Evolutionary conservation across 177 flowering plant species (phyloP), one percentile per base, ranked within the genome.

Genomic region (Vitis hybrid): DNA sequence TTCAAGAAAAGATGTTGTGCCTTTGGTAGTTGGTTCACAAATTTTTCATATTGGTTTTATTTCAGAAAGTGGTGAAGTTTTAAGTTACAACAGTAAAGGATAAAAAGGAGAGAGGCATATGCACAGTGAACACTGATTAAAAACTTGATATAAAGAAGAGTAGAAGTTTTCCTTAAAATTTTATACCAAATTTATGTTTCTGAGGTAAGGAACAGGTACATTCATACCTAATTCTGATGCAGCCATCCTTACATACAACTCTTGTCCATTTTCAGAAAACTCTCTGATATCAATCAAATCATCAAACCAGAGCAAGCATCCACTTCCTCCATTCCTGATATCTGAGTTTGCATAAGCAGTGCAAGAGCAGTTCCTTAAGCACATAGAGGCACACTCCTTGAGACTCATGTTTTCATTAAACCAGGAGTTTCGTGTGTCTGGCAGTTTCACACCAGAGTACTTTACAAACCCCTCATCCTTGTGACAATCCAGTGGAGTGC

Each of bases 301-400:
- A 23, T 59, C 69, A 61, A 67, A 75, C 81, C 81, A 78, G 9
- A 74, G 54, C 15, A 66, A 61, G 58, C 78, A 78, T 2, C 78
- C 78, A 50, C 64, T 73, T 2, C 78, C 75, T 49, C 55, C 52
- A 18, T 56, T 56, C 6, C 50, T 62, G 17, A 66, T 63, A 59
- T 56, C 60, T 18, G 15, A 30, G 15, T 50, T 69, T 10, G 80
- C 10, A 49, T 78, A 79, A 34, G 82, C 79, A 8, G 52, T 79
- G 26, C 82, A 79, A 48, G 72, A 66, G 34, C 81, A 79, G 23
- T 79, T 72, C 30, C 56, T 70, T 67, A 61, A 55, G 72, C 81
- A 79, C 18, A 30, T 2, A 26, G 19, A 48, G 17, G 48, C 49
- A 17, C 76, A 73, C 19, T 77, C 74, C 15, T 54, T 26, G 6